Conservation (phyloP, 106 monocot species). For the Platanthera zijinensis region DNA sequence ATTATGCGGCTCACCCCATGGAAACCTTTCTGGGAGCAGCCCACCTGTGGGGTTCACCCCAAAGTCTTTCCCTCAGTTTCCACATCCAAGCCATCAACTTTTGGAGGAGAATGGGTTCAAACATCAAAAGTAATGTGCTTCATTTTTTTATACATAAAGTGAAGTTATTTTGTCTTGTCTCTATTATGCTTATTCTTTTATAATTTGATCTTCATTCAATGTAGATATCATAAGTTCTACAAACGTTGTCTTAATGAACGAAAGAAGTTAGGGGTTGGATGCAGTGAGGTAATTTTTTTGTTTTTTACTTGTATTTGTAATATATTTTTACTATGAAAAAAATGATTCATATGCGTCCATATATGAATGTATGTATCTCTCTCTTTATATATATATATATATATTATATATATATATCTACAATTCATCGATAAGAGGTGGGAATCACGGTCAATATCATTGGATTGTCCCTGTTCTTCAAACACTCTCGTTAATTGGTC, state of each 20-base stretch:
- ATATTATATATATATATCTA: neutral
- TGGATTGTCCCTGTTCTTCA: too few species aligned
- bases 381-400: too few species aligned
- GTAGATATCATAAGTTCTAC: slow-evolving; percentile 79
- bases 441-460: too few species aligned
- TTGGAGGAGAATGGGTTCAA: slow-evolving; percentile 89
- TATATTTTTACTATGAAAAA: neutral
- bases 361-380: too few species aligned
- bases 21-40: slow-evolving; percentile 48
- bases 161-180: neutral
- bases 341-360: neutral
- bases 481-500: too few species aligned
- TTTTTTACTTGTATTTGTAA: neutral
- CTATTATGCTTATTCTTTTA: neutral
- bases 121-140: slow-evolving; percentile 71
- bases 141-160: neutral
- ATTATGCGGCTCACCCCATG: slow-evolving; percentile 63
- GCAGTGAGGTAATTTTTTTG: slow-evolving; percentile 58
- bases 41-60: slow-evolving; percentile 79
- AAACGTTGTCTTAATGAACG: slow-evolving; percentile 84
- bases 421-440: neutral
- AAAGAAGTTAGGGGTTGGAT: slow-evolving; percentile 80
- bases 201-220: slow-evolving; percentile 7
- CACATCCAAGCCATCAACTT: slow-evolving; percentile 90
- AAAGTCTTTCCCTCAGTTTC: slow-evolving; percentile 78